Conservation (phyloP, 768 basidiomycete species). For the Tulasnella sp. region DNA sequence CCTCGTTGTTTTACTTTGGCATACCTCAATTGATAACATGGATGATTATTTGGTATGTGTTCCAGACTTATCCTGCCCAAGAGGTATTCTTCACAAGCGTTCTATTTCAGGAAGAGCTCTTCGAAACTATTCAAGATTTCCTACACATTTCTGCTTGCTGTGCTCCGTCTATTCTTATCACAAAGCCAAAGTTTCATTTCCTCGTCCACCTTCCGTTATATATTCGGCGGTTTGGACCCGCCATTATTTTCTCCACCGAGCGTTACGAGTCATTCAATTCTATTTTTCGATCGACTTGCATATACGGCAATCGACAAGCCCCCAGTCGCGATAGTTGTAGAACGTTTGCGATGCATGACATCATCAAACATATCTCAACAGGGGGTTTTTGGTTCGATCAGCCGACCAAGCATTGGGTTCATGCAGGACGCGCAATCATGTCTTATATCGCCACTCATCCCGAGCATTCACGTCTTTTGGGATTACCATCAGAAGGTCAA, state of each 20-base stretch:
- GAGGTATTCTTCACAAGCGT: not conserved
- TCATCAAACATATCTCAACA: not conserved
- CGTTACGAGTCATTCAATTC: conserved; percentile 33
- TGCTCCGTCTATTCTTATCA: not conserved
- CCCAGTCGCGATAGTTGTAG: conserved; percentile 33
- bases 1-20: conserved; percentile 32
- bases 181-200: not conserved
- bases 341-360: not conserved
- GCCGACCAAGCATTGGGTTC: not conserved
- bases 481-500: not conserved
- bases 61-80: no score
- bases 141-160: not conserved
- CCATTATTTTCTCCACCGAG: conserved; percentile 22
- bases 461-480: no score
- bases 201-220: not conserved
- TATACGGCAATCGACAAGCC: conserved; percentile 33
- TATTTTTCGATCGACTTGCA: conserved; percentile 31
- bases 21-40: conserved; percentile 29
- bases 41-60: conserved; percentile 28
- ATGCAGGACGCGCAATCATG: not conserved
- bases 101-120: not conserved
- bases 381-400: not conserved
- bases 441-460: not conserved
- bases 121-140: not conserved
- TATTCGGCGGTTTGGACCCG: not conserved